phyloP scores from a whole-genome alignment of 2,329 filamentous ascomycete species.

The Penicillium sp. region DNA sequence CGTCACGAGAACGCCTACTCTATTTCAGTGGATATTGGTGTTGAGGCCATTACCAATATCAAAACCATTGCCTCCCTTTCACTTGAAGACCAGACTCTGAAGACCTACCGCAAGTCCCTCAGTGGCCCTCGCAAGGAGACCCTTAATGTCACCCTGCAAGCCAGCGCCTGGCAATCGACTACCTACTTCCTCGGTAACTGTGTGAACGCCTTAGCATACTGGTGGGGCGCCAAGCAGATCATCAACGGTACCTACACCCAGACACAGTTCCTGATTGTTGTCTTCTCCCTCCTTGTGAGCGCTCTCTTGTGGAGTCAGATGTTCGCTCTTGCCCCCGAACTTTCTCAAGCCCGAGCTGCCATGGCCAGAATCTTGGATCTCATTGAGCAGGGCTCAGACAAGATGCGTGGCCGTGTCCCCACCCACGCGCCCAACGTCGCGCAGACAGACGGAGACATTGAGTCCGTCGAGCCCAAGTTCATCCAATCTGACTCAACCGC shows the following conservation, averaged over 20 bases:
- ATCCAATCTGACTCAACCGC: slow-evolving; percentile 29
- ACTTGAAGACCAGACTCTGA: slow-evolving; percentile 51
- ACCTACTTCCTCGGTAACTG: slow-evolving; percentile 57
- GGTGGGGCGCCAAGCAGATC: slow-evolving; percentile 75
- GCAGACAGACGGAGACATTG: slow-evolving; percentile 24
- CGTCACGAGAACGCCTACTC: slow-evolving; percentile 53
- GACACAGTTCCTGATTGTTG: slow-evolving; percentile 72
- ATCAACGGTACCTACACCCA: slow-evolving; percentile 64
- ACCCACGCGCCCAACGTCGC: not conserved
- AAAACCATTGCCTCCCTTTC: slow-evolving; percentile 54
- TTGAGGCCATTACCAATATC: slow-evolving; percentile 55
- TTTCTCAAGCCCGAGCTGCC: slow-evolving; percentile 66
- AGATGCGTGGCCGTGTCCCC: slow-evolving; percentile 27
- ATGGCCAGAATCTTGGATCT: slow-evolving; percentile 57
- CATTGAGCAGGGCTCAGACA: slow-evolving; percentile 37
- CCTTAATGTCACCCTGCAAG: slow-evolving; percentile 48
- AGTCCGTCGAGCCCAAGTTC: slow-evolving; percentile 21
- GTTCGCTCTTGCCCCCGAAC: slow-evolving; percentile 72
- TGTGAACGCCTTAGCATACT: slow-evolving; percentile 74
- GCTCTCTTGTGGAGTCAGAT: slow-evolving; percentile 73
- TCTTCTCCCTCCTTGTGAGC: slow-evolving; percentile 69
- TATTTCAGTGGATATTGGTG: slow-evolving; percentile 51
- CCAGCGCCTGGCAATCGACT: slow-evolving; percentile 48
- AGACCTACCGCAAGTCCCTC: slow-evolving; percentile 47
- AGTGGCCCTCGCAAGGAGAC: slow-evolving; percentile 51